These are phyloP conservation scores for Exophiala viscosa DNA, from an alignment of 2,329 filamentous ascomycete species.

Conservation along the genomic window DNA sequence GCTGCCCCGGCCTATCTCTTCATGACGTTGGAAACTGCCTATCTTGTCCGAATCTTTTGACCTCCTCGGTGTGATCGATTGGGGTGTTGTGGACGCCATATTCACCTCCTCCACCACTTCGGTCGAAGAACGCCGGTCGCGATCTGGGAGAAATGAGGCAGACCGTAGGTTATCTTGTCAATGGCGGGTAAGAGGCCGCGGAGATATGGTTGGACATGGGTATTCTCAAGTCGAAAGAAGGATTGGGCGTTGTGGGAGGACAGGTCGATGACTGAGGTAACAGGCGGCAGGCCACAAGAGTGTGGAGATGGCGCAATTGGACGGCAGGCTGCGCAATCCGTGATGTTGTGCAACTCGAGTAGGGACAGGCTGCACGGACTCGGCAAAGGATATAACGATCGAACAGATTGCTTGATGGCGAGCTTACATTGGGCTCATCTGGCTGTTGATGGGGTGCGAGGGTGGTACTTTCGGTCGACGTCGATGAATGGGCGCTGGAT, in stretches of 20 bases:
- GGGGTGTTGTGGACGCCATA: conserved; percentile 42
- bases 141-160: conserved; percentile 20
- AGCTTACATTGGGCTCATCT: conserved; percentile 6
- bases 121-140: conserved; percentile 17
- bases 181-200: conserved; percentile 34
- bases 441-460: conserved; percentile 6
- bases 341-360: conserved; percentile 9
- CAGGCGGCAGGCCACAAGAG: conserved; percentile 19
- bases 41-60: conserved; percentile 34
- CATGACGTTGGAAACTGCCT: conserved; percentile 68
- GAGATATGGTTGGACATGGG: conserved; percentile 37
- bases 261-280: conserved; percentile 13
- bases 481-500: conserved; percentile 1
- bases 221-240: conserved; percentile 17
- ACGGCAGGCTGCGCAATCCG: conserved; percentile 16
- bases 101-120: conserved; percentile 23
- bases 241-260: conserved; percentile 1
- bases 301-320: conserved; percentile 26
- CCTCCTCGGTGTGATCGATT: conserved; percentile 38
- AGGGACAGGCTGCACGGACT: conserved; percentile 7
- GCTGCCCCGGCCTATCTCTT: conserved; percentile 94
- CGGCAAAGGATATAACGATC: conserved; percentile 1
- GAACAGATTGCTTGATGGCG: conserved; percentile 8
- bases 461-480: conserved; percentile 2
- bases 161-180: conserved; percentile 32